Conservation (phyloP, 164 flowering plant genomes). For the Dillenia turbinata region DNA sequence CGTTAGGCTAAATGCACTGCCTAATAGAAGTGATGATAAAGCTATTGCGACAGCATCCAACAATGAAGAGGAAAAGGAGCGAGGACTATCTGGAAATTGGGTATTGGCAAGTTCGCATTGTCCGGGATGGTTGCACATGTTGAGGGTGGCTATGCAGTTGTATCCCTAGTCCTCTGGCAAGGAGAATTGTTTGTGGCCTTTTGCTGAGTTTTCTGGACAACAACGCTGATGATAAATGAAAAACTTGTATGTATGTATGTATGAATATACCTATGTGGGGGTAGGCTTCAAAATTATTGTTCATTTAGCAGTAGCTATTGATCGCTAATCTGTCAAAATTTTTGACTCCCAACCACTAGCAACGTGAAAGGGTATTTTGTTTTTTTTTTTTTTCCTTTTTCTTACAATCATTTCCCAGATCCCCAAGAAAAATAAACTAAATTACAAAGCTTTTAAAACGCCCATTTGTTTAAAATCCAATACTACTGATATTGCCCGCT, state of each 20-base stretch:
- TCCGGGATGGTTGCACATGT: constrained; percentile 80
- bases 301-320: no score
- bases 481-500: background rate
- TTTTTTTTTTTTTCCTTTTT: no score
- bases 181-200: constrained; percentile 91
- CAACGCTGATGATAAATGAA: constrained; percentile 20
- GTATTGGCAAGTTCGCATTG: constrained; percentile 55
- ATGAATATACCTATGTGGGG: no score
- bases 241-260: background rate
- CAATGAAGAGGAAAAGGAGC: constrained; percentile 15
- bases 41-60: constrained; percentile 24
- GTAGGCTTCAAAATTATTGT: no score
- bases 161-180: constrained; percentile 72
- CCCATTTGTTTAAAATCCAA: constrained; percentile 1
- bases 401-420: no score
- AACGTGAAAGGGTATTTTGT: no score
- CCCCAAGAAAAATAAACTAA: no score
- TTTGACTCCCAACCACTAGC: no score
- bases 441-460: background rate
- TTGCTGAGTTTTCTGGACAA: constrained; percentile 82
- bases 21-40: constrained; percentile 12
- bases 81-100: constrained; percentile 47
- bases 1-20: constrained; percentile 30
- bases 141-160: constrained; percentile 89
- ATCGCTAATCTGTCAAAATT: no score